Evolutionary conservation across 2,329 filamentous ascomycete genomes (phyloP).

Genomic region (Delphinella strobiligena): DNA sequence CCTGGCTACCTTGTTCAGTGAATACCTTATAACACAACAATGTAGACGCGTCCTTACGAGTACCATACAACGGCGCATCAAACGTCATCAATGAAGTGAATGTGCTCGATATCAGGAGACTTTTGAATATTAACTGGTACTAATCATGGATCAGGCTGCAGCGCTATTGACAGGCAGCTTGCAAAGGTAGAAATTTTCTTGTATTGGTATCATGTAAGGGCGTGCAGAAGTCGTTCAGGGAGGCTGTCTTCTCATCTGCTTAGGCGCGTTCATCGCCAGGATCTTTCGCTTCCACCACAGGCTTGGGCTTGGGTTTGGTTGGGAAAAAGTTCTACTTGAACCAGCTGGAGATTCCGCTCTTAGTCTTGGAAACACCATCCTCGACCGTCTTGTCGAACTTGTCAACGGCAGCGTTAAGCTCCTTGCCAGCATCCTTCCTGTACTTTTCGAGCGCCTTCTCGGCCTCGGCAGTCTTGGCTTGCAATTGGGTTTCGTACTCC

Average conservation of each 20-base stretch:
- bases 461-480: slow-evolving; percentile 40
- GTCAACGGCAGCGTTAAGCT: slow-evolving; percentile 49
- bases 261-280: neutral
- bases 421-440: slow-evolving; percentile 48
- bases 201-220: neutral
- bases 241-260: neutral
- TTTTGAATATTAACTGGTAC: too few species aligned
- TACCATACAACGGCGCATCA: too few species aligned
- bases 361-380: slow-evolving; percentile 39
- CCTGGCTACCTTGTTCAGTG: too few species aligned
- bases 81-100: too few species aligned
- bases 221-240: neutral
- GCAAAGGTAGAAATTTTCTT: too few species aligned
- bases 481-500: slow-evolving; percentile 51
- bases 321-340: slow-evolving; percentile 38
- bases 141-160: too few species aligned
- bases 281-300: neutral
- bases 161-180: too few species aligned
- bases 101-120: too few species aligned
- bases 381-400: slow-evolving; percentile 69
- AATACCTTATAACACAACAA: too few species aligned
- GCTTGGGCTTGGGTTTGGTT: neutral
- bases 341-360: slow-evolving; percentile 75
- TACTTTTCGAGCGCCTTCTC: slow-evolving; percentile 51
- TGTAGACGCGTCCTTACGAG: too few species aligned